Percentiles rank a stretch among this genome's conserved stretches.
phyloP scores from a whole-genome alignment of 2,329 filamentous ascomycete genomes.

The Alternaria postmessia region DNA sequence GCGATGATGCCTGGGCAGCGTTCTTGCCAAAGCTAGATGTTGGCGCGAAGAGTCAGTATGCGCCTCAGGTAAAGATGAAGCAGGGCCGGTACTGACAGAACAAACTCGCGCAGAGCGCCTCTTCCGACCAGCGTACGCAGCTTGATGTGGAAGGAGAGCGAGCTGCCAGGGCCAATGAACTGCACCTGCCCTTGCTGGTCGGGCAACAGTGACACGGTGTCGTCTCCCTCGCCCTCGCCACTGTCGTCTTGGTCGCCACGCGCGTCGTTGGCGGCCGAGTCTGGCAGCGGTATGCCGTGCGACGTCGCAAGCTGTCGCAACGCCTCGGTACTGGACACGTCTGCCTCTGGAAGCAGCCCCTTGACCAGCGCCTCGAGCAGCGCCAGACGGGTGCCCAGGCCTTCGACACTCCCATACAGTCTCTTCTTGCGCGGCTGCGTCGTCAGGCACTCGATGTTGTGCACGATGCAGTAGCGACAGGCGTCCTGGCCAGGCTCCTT shows the following conservation, averaged over 20 bases:
- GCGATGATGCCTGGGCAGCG: constrained; percentile 43
- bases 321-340: constrained; percentile 53
- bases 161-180: constrained; percentile 56
- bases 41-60: background rate
- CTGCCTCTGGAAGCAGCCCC: constrained; percentile 54
- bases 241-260: constrained; percentile 25
- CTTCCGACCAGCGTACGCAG: constrained; percentile 51
- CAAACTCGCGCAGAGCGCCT: constrained; percentile 46
- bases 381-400: constrained; percentile 51
- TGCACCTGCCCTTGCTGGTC: constrained; percentile 57
- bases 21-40: constrained; percentile 49
- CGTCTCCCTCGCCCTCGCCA: constrained; percentile 43
- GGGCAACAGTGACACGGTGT: constrained; percentile 48
- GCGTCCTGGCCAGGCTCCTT: constrained; percentile 49
- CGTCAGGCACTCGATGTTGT: constrained; percentile 54
- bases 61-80: background rate
- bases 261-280: constrained; percentile 26
- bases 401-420: constrained; percentile 55
- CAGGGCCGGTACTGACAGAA: constrained; percentile 28
- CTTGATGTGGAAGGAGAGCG: constrained; percentile 54
- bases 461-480: constrained; percentile 54
- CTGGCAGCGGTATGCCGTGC: constrained; percentile 53
- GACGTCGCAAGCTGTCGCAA: constrained; percentile 51
- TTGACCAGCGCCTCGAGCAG: constrained; percentile 57
- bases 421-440: constrained; percentile 58